Base-by-base conservation (phyloP, 352 stramenopile genomes). In the Globisporangium nunn region DNA sequence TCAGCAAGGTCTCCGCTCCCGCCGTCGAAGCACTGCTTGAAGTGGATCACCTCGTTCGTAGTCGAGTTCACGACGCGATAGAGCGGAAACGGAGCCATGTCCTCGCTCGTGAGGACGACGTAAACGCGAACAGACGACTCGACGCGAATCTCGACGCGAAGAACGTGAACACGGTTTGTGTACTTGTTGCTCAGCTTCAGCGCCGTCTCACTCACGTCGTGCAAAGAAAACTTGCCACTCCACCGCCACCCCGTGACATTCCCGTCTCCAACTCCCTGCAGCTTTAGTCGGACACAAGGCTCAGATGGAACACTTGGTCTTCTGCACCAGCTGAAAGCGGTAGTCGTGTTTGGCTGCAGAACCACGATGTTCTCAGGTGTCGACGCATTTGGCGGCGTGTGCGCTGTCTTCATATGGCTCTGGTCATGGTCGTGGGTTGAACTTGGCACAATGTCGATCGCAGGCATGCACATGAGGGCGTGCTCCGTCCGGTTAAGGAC, bases 161-260 rank as follows among this genome's bases (percentile, higher is more conserved):
- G 54, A 12, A 93, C 78, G n/a, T 82, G 70, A n/a, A 93, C 79
- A 12, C 84, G 68, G 54, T 74, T 84, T 2, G 85, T 85, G 54
- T 87, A 82, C 52, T 76, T 79, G 63, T 88, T 95, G 55, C 81
- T 91, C n/a, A 91, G 58, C 60, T 96, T 96, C 31, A 93, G 70
- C 17, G 85, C 79, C 18, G 79, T 90, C 58, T 94, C 86, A 43
- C 83, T 89, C 18, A 93, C 82, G 40, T 95, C 79, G 35, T 93
- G 79, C 0, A 95, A 63, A 0, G 82, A 91, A 17, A 96, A 75
- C 28, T 87, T 87, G 31, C 85, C 85, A 33, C 82, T 93, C 80
- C 83, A 95, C 35, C 81, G 65, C 67, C 78, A 93, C 0, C 74
- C 78, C 0, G 68, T 69, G 6, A 74, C 63, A 31, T 70, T 71